These are phyloP conservation scores for Ceratobasidium papillatum DNA, from an alignment of 1,284 basidiomycete genomes.

Conservation along the genomic window DNA sequence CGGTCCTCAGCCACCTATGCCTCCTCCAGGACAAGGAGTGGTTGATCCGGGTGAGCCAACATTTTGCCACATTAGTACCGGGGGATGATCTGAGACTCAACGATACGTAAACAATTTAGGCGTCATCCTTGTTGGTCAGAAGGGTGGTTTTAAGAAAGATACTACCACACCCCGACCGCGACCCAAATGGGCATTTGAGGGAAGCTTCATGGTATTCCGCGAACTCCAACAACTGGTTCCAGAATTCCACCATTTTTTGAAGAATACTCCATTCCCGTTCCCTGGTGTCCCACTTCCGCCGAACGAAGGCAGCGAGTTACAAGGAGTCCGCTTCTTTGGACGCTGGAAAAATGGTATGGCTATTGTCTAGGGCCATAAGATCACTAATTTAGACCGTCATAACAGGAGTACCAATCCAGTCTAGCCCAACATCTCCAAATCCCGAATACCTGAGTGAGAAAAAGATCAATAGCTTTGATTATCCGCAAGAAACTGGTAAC, in stretches of 20 bases:
- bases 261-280: neutral
- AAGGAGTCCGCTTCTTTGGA: neutral
- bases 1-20: neutral
- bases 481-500: neutral
- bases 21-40: neutral
- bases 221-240: conserved; percentile 10
- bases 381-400: neutral
- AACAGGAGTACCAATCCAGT: conserved; percentile 62
- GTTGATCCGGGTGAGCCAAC: neutral
- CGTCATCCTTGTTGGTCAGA: neutral
- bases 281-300: no score
- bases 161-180: neutral
- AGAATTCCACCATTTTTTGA: neutral
- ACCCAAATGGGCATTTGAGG: conserved; percentile 1
- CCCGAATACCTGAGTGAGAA: conserved; percentile 53
- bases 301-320: neutral
- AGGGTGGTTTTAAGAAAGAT: neutral
- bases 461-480: neutral
- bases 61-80: neutral
- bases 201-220: conserved; percentile 10
- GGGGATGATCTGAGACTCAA: neutral
- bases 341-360: conserved; percentile 7
- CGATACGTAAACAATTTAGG: neutral
- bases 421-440: conserved; percentile 57
- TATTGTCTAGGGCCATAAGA: neutral